A percentile compares a stretch with the other conserved stretches of the same genome.
These are phyloP conservation scores for Hypoxylon sp. DNA, from an alignment of 2,329 filamentous ascomycete genomes.

Conservation along the genomic window DNA sequence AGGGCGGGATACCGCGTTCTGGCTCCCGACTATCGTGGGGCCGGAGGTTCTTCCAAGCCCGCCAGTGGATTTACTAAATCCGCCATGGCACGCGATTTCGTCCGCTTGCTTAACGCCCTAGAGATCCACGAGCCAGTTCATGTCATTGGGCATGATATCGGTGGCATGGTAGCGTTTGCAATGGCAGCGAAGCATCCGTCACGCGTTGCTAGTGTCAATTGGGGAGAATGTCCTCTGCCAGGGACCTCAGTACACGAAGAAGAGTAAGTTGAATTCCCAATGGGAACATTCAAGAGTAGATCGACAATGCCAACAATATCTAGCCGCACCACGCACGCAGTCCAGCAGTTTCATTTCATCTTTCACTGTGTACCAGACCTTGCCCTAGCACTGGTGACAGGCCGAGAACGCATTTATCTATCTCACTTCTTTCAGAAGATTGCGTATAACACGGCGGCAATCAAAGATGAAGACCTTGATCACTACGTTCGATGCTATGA, in stretches of 20 bases:
- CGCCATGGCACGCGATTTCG: slow-evolving; percentile 57
- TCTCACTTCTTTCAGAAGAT: slow-evolving; percentile 58
- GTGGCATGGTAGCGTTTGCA: slow-evolving; percentile 61
- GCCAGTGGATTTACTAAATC: slow-evolving; percentile 57
- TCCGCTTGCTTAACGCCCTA: slow-evolving; percentile 51
- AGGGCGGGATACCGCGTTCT: slow-evolving; percentile 57
- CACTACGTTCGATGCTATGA: slow-evolving; percentile 56
- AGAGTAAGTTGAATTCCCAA: slow-evolving; percentile 17
- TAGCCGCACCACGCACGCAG: slow-evolving; percentile 41
- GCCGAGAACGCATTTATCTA: slow-evolving; percentile 58
- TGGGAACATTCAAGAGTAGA: background rate
- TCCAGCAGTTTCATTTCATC: slow-evolving; percentile 54
- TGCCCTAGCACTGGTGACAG: slow-evolving; percentile 55
- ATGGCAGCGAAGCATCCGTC: slow-evolving; percentile 56
- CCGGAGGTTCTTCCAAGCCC: slow-evolving; percentile 55
- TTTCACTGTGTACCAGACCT: slow-evolving; percentile 58
- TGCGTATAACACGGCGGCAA: slow-evolving; percentile 53
- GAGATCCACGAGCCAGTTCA: slow-evolving; percentile 56
- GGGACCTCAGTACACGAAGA: slow-evolving; percentile 50
- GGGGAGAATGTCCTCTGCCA: slow-evolving; percentile 60
- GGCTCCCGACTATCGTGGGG: slow-evolving; percentile 58
- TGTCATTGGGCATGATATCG: slow-evolving; percentile 62
- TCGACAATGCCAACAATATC: background rate
- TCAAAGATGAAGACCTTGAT: slow-evolving; percentile 55
- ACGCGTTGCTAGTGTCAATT: slow-evolving; percentile 54